A percentile compares a stretch with the other conserved stretches of the same genome.
Evolutionary conservation across 202 grass and related monocot species (phyloP).

Genomic region (Brachypodium distachyon): DNA sequence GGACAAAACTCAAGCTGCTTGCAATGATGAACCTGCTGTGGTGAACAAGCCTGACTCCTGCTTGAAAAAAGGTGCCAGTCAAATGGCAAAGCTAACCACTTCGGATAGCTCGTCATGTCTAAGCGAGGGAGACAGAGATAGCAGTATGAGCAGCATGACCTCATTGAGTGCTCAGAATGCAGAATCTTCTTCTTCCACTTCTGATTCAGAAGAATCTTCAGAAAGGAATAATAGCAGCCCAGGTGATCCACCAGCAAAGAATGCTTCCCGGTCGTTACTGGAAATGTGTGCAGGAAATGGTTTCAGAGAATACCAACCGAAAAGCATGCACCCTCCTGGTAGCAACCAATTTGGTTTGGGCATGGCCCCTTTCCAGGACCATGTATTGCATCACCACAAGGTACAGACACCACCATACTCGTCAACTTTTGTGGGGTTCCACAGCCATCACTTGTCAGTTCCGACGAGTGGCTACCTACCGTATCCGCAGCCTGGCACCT

Average conservation of each 20-base stretch:
- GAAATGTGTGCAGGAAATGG: slow-evolving; percentile 42
- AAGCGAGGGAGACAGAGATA: slow-evolving; percentile 73
- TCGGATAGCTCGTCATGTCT: slow-evolving; percentile 65
- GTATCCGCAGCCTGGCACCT: slow-evolving; percentile 37
- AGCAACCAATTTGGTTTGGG: slow-evolving; percentile 25
- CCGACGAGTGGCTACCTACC: slow-evolving; percentile 52
- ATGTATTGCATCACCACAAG: slow-evolving; percentile 29
- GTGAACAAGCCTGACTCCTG: slow-evolving; percentile 19
- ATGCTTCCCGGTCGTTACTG: slow-evolving; percentile 39
- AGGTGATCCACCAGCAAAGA: slow-evolving; percentile 31
- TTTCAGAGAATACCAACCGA: slow-evolving; percentile 46
- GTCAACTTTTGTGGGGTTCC: slow-evolving; percentile 36
- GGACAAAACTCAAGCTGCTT: slow-evolving; percentile 19
- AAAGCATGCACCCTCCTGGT: slow-evolving; percentile 2
- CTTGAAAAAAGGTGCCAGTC: slow-evolving; percentile 14
- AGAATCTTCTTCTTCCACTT: slow-evolving; percentile 55
- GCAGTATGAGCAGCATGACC: slow-evolving; percentile 54
- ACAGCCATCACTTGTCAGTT: slow-evolving; percentile 52
- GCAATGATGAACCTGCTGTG: slow-evolving; percentile 15
- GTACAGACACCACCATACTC: slow-evolving; percentile 37
- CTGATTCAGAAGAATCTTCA: slow-evolving; percentile 82
- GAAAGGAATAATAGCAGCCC: slow-evolving; percentile 28
- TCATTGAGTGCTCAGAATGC: slow-evolving; percentile 54
- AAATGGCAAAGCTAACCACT: slow-evolving; percentile 18
- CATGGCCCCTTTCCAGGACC: slow-evolving; percentile 19